These are phyloP conservation scores for Wickerhamomyces rabaulensis DNA, from an alignment of 805 yeast species.

Conservation along the genomic window DNA sequence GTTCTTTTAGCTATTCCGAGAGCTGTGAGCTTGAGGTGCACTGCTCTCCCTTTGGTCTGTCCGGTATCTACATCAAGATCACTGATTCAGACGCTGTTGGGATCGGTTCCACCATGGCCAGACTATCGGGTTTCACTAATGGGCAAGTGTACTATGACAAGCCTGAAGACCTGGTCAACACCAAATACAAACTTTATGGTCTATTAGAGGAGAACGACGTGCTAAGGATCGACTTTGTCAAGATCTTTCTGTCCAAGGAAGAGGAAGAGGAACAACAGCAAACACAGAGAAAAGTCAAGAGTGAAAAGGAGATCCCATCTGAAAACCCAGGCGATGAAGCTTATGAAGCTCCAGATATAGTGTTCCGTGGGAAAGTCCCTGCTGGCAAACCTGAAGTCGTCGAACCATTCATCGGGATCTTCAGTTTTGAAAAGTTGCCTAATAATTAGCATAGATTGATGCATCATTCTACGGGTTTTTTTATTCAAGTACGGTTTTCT, in stretches of 20 bases:
- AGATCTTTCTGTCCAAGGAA: conserved; percentile 29
- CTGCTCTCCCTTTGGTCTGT: conserved; percentile 52
- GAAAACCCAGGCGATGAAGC: conserved; percentile 32
- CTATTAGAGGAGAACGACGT: conserved; percentile 40
- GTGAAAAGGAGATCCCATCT: conserved; percentile 12
- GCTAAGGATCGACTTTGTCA: conserved; percentile 47
- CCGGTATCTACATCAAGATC: conserved; percentile 45
- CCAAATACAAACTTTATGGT: conserved; percentile 45
- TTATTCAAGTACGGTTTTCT: background rate
- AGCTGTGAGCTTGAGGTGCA: conserved; percentile 49
- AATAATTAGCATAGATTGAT: background rate
- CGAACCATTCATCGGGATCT: conserved; percentile 52
- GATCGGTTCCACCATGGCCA: conserved; percentile 52
- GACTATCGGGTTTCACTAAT: conserved; percentile 45
- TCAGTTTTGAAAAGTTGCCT: conserved; percentile 38
- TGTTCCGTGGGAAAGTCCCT: conserved; percentile 48
- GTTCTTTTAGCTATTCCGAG: conserved; percentile 38
- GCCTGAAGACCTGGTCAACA: conserved; percentile 38
- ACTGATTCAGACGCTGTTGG: conserved; percentile 46
- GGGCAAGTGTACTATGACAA: conserved; percentile 47
- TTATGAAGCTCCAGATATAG: conserved; percentile 39
- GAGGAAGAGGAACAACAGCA: conserved; percentile 4
- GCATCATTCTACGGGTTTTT: no score
- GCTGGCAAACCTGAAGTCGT: conserved; percentile 46
- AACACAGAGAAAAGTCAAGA: conserved; percentile 2